Conservation (phyloP, 2,329 filamentous ascomycete species). For the Xylariaceae sp. region DNA sequence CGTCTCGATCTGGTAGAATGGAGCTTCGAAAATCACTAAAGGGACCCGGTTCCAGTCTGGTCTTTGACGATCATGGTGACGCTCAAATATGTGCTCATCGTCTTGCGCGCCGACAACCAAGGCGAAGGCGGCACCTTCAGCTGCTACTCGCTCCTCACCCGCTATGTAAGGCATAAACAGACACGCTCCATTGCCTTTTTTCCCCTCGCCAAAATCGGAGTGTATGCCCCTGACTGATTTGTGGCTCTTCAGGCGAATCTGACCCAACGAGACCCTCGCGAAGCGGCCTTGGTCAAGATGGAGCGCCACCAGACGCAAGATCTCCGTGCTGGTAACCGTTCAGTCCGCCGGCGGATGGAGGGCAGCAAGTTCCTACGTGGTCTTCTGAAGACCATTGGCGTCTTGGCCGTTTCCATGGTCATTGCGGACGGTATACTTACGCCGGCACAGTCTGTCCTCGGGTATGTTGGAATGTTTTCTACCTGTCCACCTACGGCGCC, state of each 20-base stretch:
- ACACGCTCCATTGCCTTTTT: too few relatives aligned
- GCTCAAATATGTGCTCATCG: conserved; percentile 62
- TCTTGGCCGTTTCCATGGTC: conserved; percentile 63
- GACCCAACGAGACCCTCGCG: conserved; percentile 51
- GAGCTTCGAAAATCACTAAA: too few relatives aligned
- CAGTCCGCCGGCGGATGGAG: conserved; percentile 41
- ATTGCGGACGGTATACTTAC: conserved; percentile 62
- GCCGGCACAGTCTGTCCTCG: conserved; percentile 64
- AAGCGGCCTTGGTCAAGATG: conserved; percentile 51
- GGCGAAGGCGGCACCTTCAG: conserved; percentile 67
- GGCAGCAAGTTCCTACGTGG: conserved; percentile 45
- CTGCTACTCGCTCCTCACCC: conserved; percentile 58
- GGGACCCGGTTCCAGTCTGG: too few relatives aligned
- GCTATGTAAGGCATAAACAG: conserved; percentile 44
- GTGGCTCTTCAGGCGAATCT: conserved; percentile 59
- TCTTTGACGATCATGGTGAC: conserved; percentile 64
- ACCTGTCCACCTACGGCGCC: not conserved
- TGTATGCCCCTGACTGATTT: too few relatives aligned
- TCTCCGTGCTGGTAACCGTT: conserved; percentile 42
- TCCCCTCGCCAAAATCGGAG: too few relatives aligned
- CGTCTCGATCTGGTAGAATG: too few relatives aligned
- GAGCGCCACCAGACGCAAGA: conserved; percentile 54
- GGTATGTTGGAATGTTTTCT: conserved; percentile 8
- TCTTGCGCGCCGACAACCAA: conserved; percentile 62
- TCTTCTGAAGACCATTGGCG: conserved; percentile 55